phyloP scores from a whole-genome alignment of 257 asterid species.

The Linderniella brevidens region DNA sequence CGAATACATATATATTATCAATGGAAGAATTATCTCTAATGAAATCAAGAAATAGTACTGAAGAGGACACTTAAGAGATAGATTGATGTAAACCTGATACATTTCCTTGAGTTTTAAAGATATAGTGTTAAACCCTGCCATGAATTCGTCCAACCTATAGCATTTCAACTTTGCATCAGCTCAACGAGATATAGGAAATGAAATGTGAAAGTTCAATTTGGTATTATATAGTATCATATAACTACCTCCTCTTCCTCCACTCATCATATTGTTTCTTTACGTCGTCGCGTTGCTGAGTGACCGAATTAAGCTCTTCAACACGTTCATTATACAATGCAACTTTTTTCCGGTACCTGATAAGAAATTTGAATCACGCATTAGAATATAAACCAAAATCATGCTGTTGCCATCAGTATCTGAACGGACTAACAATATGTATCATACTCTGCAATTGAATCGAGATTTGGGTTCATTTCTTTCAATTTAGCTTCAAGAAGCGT shows the following conservation, averaged over 20 bases:
- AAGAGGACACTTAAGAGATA: no score
- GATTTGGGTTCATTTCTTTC: conserved; percentile 94
- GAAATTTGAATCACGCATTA: conserved; percentile 4
- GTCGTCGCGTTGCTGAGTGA: conserved; percentile 82
- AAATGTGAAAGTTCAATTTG: neutral
- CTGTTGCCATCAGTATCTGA: neutral
- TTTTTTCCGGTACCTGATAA: conserved; percentile 60
- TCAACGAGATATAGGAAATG: neutral
- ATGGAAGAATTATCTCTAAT: no score
- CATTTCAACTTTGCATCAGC: neutral
- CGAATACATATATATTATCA: no score
- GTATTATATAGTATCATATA: conserved; percentile 7
- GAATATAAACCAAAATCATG: neutral
- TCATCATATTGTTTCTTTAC: conserved; percentile 80
- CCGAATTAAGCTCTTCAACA: conserved; percentile 68
- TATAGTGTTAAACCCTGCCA: conserved; percentile 88
- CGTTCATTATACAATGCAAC: conserved; percentile 67
- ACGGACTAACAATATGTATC: conserved; percentile 9
- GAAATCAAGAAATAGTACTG: no score
- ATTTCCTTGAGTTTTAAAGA: conserved; percentile 92
- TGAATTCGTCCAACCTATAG: conserved; percentile 88
- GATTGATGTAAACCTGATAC: conserved; percentile 99
- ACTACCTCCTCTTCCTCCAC: conserved; percentile 75
- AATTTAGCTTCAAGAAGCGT: conserved; percentile 84
- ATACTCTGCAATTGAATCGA: conserved; percentile 91